Evolutionary conservation across 1,139 yeast species (phyloP), one percentile per base, ranked within the genome.

Genomic region (Scheffersomyces titani): DNA sequence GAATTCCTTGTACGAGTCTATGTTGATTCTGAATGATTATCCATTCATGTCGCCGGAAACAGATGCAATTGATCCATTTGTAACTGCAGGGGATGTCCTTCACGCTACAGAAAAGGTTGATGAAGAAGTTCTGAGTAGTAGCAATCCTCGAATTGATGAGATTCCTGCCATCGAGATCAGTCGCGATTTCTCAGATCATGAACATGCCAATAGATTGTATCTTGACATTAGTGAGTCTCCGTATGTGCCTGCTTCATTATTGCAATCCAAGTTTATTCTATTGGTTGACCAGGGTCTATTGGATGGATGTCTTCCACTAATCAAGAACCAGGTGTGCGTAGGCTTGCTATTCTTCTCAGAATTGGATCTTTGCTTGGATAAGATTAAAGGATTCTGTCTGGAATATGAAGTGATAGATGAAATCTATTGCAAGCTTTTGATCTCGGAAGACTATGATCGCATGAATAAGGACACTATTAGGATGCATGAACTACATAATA

Each of bases 291-390:
- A 73, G 21, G 76, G 80, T 2, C 74, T 83, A 54, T 68, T 83
- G 24, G 89, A 85, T 65, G 88, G 88, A 0, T 83, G 87, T 62
- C 67, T 85, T 22, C 85, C 88, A 0, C 69, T 85, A n/a, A 61
- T 78, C 19, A 71, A 69, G 52, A 63, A 73, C 45, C 61, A 65
- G 18, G 65, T 71, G 0, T 75, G 86, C 53, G 77, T 82, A 16
- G 89, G 88, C 0, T 63, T 84, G 7, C 63, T 85, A 9, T 80
- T 83, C 53, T 84, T 81, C 49, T 80, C 87, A 0, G 86, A 83
- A 57, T 71, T 85, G 57, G 88, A 85, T 60, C 76, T 77, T 59
- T 80, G 83, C 24, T 66, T 85, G 24, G 89, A 85, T 63, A 76
- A 74, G 53, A 64, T 84, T 11, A 69, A 75, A 51, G 73, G 73